Base-by-base conservation (phyloP, 768 basidiomycete species). In the Tubosaeta sp. region DNA sequence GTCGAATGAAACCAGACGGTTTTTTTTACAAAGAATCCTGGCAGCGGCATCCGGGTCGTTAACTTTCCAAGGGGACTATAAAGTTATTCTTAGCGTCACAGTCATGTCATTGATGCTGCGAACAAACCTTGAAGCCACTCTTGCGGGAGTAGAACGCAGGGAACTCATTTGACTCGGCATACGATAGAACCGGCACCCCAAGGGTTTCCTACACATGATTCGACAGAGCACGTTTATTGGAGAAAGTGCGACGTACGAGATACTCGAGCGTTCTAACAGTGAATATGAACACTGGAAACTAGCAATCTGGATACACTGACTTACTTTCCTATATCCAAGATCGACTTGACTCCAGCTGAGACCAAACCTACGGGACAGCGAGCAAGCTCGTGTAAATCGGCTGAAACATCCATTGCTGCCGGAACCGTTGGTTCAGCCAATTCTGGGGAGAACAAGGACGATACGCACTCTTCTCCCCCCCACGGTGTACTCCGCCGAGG, bases 371-470 rank as follows among this genome's bases (percentile, higher is more conserved):
- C 90, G 19, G 94, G 88, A 59, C 91, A 95, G 18, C 90, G 79
- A 19, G 88, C 76, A 30, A 99, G 79, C 65, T 97, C 93, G 9
- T 86, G 84, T 14, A 99, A 75, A 66, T 99, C 95, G 14, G 95
- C 93, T 14, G 95, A 97, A 25, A 99, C 74, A 62, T 99, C 95
- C 82, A 98, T 83, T 16, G 90, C 92, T 96, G 58, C 38, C n/a
- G 29, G n/a, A 11, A 46, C 13, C 16, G 19, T 35, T 41, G 25
- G 25, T 32, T 44, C 13, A 54, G n/a, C 51, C 44, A 22, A 53
- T 13, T 51, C 25, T 22, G 25, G 21, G 45, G 24, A 13, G 21
- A 32, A 16, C 1, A 22, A 40, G 34, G 22, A 48, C 21, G 30
- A 48, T 9, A 63, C 76, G 16, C 46, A 83, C 92, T 73, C 57